Conservation (phyloP, 768 basidiomycete genomes). For the Chiua virens region DNA sequence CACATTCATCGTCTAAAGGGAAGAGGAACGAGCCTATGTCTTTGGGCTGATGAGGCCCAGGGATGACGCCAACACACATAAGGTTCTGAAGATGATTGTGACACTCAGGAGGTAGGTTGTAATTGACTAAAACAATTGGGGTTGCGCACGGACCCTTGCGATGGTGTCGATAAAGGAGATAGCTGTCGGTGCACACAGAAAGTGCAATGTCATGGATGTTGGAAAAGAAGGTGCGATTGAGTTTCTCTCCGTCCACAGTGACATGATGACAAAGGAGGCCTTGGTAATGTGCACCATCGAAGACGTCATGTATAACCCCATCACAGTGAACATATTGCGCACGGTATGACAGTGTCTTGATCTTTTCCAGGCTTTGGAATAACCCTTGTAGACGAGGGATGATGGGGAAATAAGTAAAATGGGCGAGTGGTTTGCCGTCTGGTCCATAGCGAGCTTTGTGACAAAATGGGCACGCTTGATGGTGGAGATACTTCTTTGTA, state of each 20-base stretch:
- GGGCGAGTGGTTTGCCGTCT: background rate
- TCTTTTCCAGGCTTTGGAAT: background rate
- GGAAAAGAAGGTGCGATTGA: slow-evolving; percentile 35
- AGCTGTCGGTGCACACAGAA: slow-evolving; percentile 43
- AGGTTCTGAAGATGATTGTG: slow-evolving; percentile 36
- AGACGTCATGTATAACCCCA: slow-evolving; percentile 28
- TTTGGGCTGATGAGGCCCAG: slow-evolving; percentile 44
- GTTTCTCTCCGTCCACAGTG: slow-evolving; percentile 23
- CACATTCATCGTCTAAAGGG: slow-evolving; percentile 38
- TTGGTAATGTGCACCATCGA: slow-evolving; percentile 36
- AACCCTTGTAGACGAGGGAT: background rate
- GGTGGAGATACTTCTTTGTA: background rate
- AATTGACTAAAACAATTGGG: slow-evolving; percentile 43
- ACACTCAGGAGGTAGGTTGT: slow-evolving; percentile 42
- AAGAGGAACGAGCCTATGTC: slow-evolving; percentile 39
- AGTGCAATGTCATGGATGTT: slow-evolving; percentile 43
- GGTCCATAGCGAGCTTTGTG: background rate
- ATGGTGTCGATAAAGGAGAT: slow-evolving; percentile 36
- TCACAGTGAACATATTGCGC: slow-evolving; percentile 13
- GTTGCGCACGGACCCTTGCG: slow-evolving; percentile 33
- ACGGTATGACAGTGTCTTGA: background rate
- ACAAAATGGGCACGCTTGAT: background rate
- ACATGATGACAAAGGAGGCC: slow-evolving; percentile 24
- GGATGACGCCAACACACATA: slow-evolving; percentile 43
- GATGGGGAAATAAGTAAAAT: background rate